phyloP scores from a whole-genome alignment of 805 yeast genomes.

The Sugiyamaella lignohabitans region DNA sequence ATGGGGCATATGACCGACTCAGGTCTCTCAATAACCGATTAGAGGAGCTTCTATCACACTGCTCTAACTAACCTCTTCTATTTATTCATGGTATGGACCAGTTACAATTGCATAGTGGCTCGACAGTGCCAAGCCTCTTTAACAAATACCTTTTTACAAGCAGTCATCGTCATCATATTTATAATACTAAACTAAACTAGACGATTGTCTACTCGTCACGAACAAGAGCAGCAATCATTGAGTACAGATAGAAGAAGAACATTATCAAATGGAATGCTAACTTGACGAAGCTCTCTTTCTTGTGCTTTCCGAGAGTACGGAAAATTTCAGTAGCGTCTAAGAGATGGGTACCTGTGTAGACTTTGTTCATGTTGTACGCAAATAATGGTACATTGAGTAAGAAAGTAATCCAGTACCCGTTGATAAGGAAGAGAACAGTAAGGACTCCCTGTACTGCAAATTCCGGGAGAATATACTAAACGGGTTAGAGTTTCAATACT shows the following conservation, averaged over 20 bases:
- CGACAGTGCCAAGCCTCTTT: too few relatives aligned
- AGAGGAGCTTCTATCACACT: background rate
- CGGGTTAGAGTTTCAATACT: background rate
- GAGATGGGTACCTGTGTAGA: constrained; percentile 70
- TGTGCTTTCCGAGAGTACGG: constrained; percentile 86
- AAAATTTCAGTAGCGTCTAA: constrained; percentile 97
- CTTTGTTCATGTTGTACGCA: constrained; percentile 77
- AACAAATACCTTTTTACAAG: too few relatives aligned
- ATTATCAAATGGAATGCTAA: constrained; percentile 83
- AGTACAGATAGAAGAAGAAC: constrained; percentile 93
- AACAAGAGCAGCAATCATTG: constrained; percentile 92
- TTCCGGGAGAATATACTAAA: constrained; percentile 78
- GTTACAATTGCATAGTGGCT: too few relatives aligned
- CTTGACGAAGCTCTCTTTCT: constrained; percentile 85
- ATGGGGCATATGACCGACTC: background rate
- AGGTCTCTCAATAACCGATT: background rate
- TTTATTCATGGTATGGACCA: too few relatives aligned
- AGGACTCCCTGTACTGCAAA: constrained; percentile 67
- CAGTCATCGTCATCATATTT: background rate
- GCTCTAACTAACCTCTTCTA: too few relatives aligned
- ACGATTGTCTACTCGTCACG: constrained; percentile 43
- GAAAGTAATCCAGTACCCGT: constrained; percentile 90
- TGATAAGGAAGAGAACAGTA: constrained; percentile 63
- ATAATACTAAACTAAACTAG: too few relatives aligned
- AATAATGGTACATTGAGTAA: constrained; percentile 75